Conservation (phyloP, 768 basidiomycete genomes). For the Tubosaeta sp. region DNA sequence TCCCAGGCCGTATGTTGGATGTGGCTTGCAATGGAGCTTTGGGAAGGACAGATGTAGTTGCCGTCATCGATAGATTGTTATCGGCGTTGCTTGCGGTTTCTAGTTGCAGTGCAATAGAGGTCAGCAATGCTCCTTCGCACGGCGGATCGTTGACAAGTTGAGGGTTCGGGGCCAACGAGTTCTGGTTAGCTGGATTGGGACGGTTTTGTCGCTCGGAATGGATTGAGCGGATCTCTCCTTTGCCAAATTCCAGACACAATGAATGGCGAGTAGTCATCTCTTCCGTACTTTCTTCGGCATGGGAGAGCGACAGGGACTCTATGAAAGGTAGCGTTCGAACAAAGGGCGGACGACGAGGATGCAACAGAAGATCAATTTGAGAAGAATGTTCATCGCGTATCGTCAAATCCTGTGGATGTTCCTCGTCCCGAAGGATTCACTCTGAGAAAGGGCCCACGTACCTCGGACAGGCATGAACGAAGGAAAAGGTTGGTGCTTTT, state of each 20-base stretch:
- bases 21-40: background rate
- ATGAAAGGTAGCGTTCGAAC: slow-evolving; percentile 62
- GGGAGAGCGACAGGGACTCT: slow-evolving; percentile 58
- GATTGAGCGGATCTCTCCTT: background rate
- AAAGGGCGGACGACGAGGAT: slow-evolving; percentile 76
- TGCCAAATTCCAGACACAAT: slow-evolving; percentile 33
- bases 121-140: background rate
- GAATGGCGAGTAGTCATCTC: slow-evolving; percentile 47
- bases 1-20: background rate
- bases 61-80: background rate
- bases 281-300: slow-evolving; percentile 59
- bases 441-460: slow-evolving; percentile 17
- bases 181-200: background rate
- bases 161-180: background rate
- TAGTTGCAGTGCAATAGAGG: background rate
- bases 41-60: background rate
- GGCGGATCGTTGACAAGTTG: background rate
- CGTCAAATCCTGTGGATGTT: slow-evolving; percentile 12
- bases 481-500: slow-evolving; percentile 57
- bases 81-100: background rate
- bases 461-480: slow-evolving; percentile 33
- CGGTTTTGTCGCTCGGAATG: slow-evolving; percentile 1
- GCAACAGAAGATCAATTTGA: slow-evolving; percentile 60
- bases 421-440: background rate
- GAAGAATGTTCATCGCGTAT: slow-evolving; percentile 25